phyloP scores from a whole-genome alignment of 1,139 yeast genomes.

The Suhomyces terraborum region DNA sequence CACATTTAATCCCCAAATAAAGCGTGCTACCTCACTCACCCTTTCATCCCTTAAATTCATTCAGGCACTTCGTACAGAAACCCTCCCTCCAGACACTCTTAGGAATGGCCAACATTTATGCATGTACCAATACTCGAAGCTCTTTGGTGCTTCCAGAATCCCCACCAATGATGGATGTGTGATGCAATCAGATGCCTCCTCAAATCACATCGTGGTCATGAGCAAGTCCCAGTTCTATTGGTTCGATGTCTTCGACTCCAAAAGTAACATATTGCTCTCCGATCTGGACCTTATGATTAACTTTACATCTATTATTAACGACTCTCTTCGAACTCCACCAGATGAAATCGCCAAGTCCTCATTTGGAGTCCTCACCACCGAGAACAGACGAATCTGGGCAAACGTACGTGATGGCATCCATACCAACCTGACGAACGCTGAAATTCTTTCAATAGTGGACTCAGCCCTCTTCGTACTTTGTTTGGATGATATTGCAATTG shows the following conservation, averaged over 20 bases:
- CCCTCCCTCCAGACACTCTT: slow-evolving; percentile 70
- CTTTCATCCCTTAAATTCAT: slow-evolving; percentile 76
- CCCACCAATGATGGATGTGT: slow-evolving; percentile 80
- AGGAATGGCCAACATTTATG: slow-evolving; percentile 69
- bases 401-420: slow-evolving; percentile 56
- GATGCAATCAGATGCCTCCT: slow-evolving; percentile 74
- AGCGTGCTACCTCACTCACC: slow-evolving; percentile 80
- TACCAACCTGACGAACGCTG: slow-evolving; percentile 55
- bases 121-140: slow-evolving; percentile 85
- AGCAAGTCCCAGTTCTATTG: slow-evolving; percentile 89
- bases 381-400: slow-evolving; percentile 86
- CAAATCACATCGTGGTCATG: slow-evolving; percentile 81
- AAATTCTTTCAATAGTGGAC: slow-evolving; percentile 73
- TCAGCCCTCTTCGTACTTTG: slow-evolving; percentile 81
- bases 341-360: slow-evolving; percentile 77
- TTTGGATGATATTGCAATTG: slow-evolving; percentile 73
- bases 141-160: slow-evolving; percentile 84
- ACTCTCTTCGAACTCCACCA: slow-evolving; percentile 60
- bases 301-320: slow-evolving; percentile 73
- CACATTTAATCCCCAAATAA: slow-evolving; percentile 62
- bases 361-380: slow-evolving; percentile 87
- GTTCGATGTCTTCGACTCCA: slow-evolving; percentile 83
- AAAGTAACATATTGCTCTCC: slow-evolving; percentile 66
- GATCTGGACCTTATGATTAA: slow-evolving; percentile 77
- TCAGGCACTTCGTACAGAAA: slow-evolving; percentile 73